phyloP scores from a whole-genome alignment of 345 rosid species.

The Brassica incana region DNA sequence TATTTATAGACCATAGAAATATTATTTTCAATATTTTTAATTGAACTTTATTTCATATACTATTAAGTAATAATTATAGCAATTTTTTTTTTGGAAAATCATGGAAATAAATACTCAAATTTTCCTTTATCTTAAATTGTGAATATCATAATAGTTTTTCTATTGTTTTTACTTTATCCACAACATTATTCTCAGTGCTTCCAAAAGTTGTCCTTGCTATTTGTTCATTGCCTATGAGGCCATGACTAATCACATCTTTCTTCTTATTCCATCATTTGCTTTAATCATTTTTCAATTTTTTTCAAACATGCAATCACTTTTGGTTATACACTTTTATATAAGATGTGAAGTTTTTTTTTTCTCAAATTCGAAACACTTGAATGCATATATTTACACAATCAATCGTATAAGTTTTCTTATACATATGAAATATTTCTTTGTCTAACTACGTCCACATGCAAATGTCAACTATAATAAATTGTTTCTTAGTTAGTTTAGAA shows the following conservation, averaged over 20 bases:
- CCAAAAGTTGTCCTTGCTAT: conserved; percentile 31
- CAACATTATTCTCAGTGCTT: conserved; percentile 36
- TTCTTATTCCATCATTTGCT: conserved; percentile 17
- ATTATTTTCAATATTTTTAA: not conserved
- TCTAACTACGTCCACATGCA: not conserved
- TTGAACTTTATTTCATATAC: conserved; percentile 40
- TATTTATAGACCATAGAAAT: conserved; percentile 46
- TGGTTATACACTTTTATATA: not conserved
- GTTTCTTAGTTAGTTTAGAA: not conserved
- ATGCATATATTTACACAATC: not conserved
- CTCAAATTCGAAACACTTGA: not conserved
- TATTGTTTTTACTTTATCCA: conserved; percentile 33
- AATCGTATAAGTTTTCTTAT: not conserved
- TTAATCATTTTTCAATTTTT: conserved; percentile 16
- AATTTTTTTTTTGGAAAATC: not conserved
- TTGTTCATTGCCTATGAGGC: conserved; percentile 27
- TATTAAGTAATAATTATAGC: not conserved
- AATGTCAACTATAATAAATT: not conserved
- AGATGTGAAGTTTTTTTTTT: not conserved
- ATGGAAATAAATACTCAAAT: not conserved
- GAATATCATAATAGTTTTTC: conserved; percentile 17
- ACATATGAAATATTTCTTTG: not conserved
- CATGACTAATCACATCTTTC: conserved; percentile 36
- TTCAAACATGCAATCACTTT: not conserved
- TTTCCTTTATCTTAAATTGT: not conserved